Conservation (phyloP, 1,284 basidiomycete genomes). For the Cryptococcus hybrid region DNA sequence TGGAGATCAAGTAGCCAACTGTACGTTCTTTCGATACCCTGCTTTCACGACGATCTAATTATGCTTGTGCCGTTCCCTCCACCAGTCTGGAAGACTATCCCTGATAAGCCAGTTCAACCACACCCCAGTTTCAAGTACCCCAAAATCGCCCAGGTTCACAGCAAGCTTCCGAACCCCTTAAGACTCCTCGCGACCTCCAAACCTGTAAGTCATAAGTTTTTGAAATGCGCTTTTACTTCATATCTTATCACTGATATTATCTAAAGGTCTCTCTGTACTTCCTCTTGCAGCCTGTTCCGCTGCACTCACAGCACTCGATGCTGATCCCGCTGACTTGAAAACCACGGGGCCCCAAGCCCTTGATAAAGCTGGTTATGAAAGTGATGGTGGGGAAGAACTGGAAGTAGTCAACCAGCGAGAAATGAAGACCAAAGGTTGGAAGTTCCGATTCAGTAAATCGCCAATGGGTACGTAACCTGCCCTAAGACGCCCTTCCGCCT, state of each 20-base stretch:
- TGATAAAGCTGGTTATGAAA: constrained; percentile 49
- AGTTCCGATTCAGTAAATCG: constrained; percentile 49
- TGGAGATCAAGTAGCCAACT: constrained; percentile 33
- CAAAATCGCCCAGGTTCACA: constrained; percentile 41
- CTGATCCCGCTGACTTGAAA: constrained; percentile 28
- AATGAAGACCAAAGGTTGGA: constrained; percentile 38
- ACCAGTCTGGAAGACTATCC: constrained; percentile 22
- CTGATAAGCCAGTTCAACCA: constrained; percentile 35
- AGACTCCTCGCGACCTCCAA: constrained; percentile 44
- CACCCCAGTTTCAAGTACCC: constrained; percentile 49
- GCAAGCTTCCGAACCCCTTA: constrained; percentile 40
- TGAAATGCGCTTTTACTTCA: too few species aligned
- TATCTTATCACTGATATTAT: not conserved
- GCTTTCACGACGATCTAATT: not conserved
- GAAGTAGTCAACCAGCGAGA: constrained; percentile 17
- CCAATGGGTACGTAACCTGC: constrained; percentile 42
- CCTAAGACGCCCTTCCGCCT: not conserved
- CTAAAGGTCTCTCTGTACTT: constrained; percentile 28
- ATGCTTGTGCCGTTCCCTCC: not conserved
- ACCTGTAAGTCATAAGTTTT: constrained; percentile 31
- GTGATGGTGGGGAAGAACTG: constrained; percentile 43
- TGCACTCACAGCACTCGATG: constrained; percentile 46
- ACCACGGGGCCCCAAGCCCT: constrained; percentile 29
- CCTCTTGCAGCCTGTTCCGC: constrained; percentile 42
- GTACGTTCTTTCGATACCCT: constrained; percentile 26